phyloP scores from a whole-genome alignment of 345 rosid species.

The Psidium guajava region DNA sequence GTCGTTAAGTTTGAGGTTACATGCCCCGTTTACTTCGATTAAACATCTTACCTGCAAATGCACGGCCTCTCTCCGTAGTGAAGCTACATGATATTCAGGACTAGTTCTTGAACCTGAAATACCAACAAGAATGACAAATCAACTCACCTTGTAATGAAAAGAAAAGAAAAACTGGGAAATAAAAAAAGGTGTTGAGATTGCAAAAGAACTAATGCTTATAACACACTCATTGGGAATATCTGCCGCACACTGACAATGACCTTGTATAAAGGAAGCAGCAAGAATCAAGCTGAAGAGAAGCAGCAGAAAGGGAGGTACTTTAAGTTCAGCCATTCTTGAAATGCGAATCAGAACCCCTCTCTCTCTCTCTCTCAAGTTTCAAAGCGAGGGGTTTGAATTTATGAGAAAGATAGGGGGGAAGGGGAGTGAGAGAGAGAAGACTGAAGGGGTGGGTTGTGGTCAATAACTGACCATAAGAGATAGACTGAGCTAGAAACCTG shows the following conservation, averaged over 20 bases:
- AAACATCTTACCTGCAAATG: background rate
- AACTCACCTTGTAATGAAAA: background rate
- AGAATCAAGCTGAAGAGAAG: conserved; percentile 3
- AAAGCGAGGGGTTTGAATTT: background rate
- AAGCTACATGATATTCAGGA: background rate
- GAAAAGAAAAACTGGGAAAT: background rate
- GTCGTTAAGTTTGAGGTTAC: background rate
- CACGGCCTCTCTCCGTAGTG: background rate
- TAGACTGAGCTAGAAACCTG: background rate
- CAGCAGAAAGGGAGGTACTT: background rate
- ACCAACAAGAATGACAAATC: background rate
- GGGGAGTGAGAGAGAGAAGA: background rate
- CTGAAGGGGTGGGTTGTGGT: background rate
- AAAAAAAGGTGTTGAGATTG: background rate
- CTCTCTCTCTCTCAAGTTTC: background rate
- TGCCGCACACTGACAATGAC: background rate
- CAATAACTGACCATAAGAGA: conserved; percentile 1
- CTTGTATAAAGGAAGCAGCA: conserved; percentile 5
- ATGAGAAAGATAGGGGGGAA: background rate
- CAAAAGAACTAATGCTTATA: background rate
- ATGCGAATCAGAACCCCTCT: background rate
- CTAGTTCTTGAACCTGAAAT: conserved; percentile 1
- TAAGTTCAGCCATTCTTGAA: background rate
- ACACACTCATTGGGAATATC: background rate
- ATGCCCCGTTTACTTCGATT: background rate